These are phyloP conservation scores for Dipodascopsis uninucleata DNA, from an alignment of 805 yeast species.

Conservation along the genomic window DNA sequence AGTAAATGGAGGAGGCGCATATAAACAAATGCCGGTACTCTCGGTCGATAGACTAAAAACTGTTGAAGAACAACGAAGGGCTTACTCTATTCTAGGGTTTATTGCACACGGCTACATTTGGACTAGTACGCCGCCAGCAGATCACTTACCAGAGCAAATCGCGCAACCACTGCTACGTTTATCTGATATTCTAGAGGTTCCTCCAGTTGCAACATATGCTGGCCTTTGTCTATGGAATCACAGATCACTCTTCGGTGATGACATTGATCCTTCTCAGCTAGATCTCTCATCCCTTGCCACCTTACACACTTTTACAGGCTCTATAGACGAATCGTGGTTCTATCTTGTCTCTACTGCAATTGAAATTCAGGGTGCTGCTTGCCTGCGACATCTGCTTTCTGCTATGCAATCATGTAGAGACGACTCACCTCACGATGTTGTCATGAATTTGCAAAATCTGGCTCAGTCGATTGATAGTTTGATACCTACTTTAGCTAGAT, in stretches of 20 bases:
- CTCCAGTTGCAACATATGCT: slow-evolving; percentile 86
- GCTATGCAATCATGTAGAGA: slow-evolving; percentile 57
- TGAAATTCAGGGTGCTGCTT: slow-evolving; percentile 75
- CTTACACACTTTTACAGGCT: slow-evolving; percentile 81
- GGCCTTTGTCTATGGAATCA: slow-evolving; percentile 85
- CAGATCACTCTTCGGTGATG: slow-evolving; percentile 15
- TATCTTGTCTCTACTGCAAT: slow-evolving; percentile 83
- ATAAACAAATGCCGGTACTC: slow-evolving; percentile 53
- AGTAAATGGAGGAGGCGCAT: slow-evolving; percentile 45
- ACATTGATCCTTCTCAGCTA: slow-evolving; percentile 40
- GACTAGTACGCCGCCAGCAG: slow-evolving; percentile 61
- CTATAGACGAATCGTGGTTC: slow-evolving; percentile 91
- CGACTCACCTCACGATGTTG: slow-evolving; percentile 44
- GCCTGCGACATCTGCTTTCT: slow-evolving; percentile 62
- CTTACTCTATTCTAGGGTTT: slow-evolving; percentile 74
- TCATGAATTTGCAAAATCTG: slow-evolving; percentile 51
- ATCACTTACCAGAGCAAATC: slow-evolving; percentile 59
- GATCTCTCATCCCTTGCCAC: slow-evolving; percentile 71
- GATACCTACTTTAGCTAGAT: slow-evolving; percentile 67
- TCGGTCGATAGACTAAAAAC: slow-evolving; percentile 44
- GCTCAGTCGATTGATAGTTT: slow-evolving; percentile 74
- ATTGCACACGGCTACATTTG: slow-evolving; percentile 86
- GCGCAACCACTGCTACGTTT: slow-evolving; percentile 67
- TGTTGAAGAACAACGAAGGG: slow-evolving; percentile 62
- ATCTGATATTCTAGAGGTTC: slow-evolving; percentile 60